Percentiles rank a stretch among this genome's conserved stretches.
phyloP scores from a whole-genome alignment of 306 rosid genomes.

The Ceratonia siliqua region DNA sequence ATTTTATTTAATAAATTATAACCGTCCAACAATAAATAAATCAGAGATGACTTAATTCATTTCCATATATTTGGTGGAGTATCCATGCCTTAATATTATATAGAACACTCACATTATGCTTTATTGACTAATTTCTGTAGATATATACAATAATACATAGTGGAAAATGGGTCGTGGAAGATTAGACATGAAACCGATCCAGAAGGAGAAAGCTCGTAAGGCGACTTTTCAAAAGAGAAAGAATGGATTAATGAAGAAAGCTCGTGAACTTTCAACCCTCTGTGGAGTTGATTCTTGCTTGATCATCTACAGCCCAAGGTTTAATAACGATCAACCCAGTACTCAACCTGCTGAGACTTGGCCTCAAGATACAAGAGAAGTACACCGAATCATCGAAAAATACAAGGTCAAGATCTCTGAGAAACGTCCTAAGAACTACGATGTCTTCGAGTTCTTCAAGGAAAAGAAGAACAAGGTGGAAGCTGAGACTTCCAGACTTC shows the following conservation, averaged over 20 bases:
- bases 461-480: constrained; percentile 27
- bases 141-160: too few relatives aligned
- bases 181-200: neutral
- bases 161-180: constrained; percentile 27
- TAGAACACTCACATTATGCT: too few relatives aligned
- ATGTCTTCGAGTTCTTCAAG: constrained; percentile 17
- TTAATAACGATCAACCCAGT: too few relatives aligned
- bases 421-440: neutral
- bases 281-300: constrained; percentile 13
- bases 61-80: too few relatives aligned
- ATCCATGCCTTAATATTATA: too few relatives aligned
- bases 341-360: too few relatives aligned
- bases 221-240: constrained; percentile 30
- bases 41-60: too few relatives aligned
- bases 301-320: neutral
- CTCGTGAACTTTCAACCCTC: constrained; percentile 16
- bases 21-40: too few relatives aligned
- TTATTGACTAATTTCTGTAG: too few relatives aligned
- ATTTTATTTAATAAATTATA: too few relatives aligned
- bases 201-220: constrained; percentile 24
- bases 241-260: constrained; percentile 33
- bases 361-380: neutral
- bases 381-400: neutral
- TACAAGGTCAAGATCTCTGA: neutral
- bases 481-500: neutral